Percentiles rank a stretch among this genome's conserved stretches.
These are phyloP conservation scores for Claviceps spartinae DNA, from an alignment of 2,329 filamentous ascomycete genomes.

Conservation along the genomic window DNA sequence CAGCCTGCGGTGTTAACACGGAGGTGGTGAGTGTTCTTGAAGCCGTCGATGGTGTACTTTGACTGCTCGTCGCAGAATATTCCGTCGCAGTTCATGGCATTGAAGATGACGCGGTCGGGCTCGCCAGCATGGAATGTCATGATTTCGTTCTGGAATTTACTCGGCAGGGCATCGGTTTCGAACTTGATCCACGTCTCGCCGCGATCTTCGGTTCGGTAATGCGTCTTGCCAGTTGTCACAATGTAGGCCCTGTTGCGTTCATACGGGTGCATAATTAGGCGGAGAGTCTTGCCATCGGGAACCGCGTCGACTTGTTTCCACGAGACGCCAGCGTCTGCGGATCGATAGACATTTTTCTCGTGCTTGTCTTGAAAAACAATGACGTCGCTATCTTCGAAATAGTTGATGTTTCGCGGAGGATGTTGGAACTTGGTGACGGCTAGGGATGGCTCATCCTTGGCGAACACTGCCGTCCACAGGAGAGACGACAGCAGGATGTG, in stretches of 20 bases:
- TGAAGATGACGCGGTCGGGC: constrained; percentile 73
- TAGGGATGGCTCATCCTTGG: constrained; percentile 55
- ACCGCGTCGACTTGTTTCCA: constrained; percentile 59
- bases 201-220: constrained; percentile 74
- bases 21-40: constrained; percentile 54
- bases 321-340: constrained; percentile 62
- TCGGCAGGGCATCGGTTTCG: constrained; percentile 44
- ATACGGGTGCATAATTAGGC: constrained; percentile 64
- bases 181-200: constrained; percentile 75
- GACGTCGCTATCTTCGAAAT: constrained; percentile 81
- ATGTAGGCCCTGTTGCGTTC: constrained; percentile 71
- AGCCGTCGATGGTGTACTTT: constrained; percentile 75
- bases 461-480: constrained; percentile 25
- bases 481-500: constrained; percentile 39
- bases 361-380: constrained; percentile 59
- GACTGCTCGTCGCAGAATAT: constrained; percentile 50
- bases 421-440: constrained; percentile 51
- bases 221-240: constrained; percentile 51
- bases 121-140: constrained; percentile 76
- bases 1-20: constrained; percentile 61
- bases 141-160: constrained; percentile 33
- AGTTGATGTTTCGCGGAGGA: constrained; percentile 58
- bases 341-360: constrained; percentile 57
- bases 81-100: constrained; percentile 55
- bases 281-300: constrained; percentile 45